Conservation (phyloP, 352 stramenopile species). For the Phytophthora agathidicida region DNA sequence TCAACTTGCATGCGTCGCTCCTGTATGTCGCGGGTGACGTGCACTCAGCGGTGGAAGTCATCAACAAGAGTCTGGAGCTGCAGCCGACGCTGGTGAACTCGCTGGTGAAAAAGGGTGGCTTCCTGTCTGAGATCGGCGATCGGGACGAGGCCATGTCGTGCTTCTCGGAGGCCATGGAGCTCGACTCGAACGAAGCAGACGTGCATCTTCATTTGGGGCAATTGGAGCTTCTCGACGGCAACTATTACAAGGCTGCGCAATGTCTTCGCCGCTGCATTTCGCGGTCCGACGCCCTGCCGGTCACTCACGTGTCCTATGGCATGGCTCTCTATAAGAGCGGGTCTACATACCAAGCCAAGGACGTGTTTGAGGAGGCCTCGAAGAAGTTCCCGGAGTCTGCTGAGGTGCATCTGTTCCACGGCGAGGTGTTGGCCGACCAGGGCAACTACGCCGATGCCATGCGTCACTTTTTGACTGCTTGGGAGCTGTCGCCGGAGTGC, state of each 20-base stretch:
- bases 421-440: slow-evolving; percentile 83
- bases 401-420: slow-evolving; percentile 84
- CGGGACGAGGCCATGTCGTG: slow-evolving; percentile 63
- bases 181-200: slow-evolving; percentile 80
- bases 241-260: slow-evolving; percentile 77
- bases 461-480: slow-evolving; percentile 72
- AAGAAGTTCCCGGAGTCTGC: slow-evolving; percentile 69
- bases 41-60: slow-evolving; percentile 67
- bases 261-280: slow-evolving; percentile 77
- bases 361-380: slow-evolving; percentile 78
- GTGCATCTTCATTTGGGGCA: slow-evolving; percentile 83
- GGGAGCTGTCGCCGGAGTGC: slow-evolving; percentile 78
- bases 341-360: slow-evolving; percentile 80
- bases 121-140: slow-evolving; percentile 77
- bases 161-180: slow-evolving; percentile 68
- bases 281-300: slow-evolving; percentile 71
- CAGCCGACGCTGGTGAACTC: slow-evolving; percentile 63
- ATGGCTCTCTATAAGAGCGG: slow-evolving; percentile 90
- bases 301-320: slow-evolving; percentile 82
- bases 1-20: slow-evolving; percentile 85
- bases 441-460: slow-evolving; percentile 85
- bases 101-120: slow-evolving; percentile 84
- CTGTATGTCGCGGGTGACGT: slow-evolving; percentile 84
- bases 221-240: slow-evolving; percentile 79
- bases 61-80: slow-evolving; percentile 63